Evolutionary conservation across 2,329 filamentous ascomycete species (phyloP), one percentile per base, ranked within the genome.

Genomic region (Chrysosphaeria jannelii): DNA sequence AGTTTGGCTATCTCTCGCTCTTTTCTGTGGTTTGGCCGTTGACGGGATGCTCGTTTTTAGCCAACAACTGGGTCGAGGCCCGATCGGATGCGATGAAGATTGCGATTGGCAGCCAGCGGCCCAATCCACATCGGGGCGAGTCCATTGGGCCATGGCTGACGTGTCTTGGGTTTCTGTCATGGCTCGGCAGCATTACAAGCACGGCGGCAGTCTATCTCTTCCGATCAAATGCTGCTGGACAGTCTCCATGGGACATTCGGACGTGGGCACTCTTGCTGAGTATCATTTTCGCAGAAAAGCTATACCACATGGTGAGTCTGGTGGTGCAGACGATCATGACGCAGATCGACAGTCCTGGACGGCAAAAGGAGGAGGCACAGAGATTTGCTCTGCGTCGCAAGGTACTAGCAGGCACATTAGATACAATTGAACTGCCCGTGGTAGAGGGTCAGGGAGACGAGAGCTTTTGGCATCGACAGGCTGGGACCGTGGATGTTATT

Each of bases 1-100:
- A 85, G 35, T 70, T 65, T 34, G 61, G 79, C 14, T 93, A 91
- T 40, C 54, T 97, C 1, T 69, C 72, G 0, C 56, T 93, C 7
- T 93, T 93, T 43, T 85, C 75, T 0, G 72, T 85, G 3, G 65
- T 90, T 25, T 97, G 85, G 85, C 85, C 85, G 0, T 50, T 93
- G n/a, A 79, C 81, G 0, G 68, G 71, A 2, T 55, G 76, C 27
- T 81, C 71, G 2, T 93, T 93, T 48, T 48, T 93, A 8, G 50
- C 85, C 43, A 93, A 93, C 47, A 88, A 93, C 47, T 93, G 81
- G 78, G 50, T 97, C 27, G 85, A 93, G 40, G 58, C 93, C 19
- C 71, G 85, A 20, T 75, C 75, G 1, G 85, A 97, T 39, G 79
- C 34, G 3, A 58, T 90, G 47, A 97, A 97, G 43, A 89, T 93